Evolutionary conservation across 2,329 filamentous ascomycete species (phyloP), one percentile per base, ranked within the genome.

Genomic region (Neofusicoccum laricinum): DNA sequence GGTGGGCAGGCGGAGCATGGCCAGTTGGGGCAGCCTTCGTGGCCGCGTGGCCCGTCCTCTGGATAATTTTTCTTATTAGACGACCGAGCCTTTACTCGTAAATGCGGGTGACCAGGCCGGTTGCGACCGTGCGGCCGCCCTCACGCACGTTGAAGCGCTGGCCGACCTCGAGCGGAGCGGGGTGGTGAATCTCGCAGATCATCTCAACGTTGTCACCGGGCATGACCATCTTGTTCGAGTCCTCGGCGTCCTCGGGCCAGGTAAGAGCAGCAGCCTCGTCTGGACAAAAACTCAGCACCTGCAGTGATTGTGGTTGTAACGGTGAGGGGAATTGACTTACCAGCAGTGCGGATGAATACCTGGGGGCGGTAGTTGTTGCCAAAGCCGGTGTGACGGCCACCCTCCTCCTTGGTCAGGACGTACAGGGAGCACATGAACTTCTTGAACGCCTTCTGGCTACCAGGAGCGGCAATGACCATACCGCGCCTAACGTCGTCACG

Each of bases 181-280:
- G 92, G 80, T 90, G 84, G 80, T 92, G 87, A 75, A 97, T 88
- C 73, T 90, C 87, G 78, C 93, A 90, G 69, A 95, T 83, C 93
- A 99, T 97, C 85, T 99, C 95, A 70, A 97, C 88, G 81, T 99
- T 99, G 86, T 99, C 95, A 79, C 95, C 95, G 61, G 95, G 95
- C 93, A 97, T 96, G 80, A 97, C 89, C 84, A 93, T 90, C 85
- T 92, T 93, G 68, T 84, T 77, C 66, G 85, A 80, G 72, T 94
- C 89, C 78, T 90, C 88, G 67, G 85, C 90, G 67, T 90, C 91
- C 73, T 95, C 93, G 63, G 93, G 92, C 89, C 94, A 97, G 77
- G 84, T 88, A 72, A 99, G 86, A 65, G 89, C 84, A 74, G 91
- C 90, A 64, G 87, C 82, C 78, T 89, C 87, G 73, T 90, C 86